These are phyloP conservation scores for Colletotrichum falcatum DNA, from an alignment of 2,329 filamentous ascomycete species.

Conservation along the genomic window DNA sequence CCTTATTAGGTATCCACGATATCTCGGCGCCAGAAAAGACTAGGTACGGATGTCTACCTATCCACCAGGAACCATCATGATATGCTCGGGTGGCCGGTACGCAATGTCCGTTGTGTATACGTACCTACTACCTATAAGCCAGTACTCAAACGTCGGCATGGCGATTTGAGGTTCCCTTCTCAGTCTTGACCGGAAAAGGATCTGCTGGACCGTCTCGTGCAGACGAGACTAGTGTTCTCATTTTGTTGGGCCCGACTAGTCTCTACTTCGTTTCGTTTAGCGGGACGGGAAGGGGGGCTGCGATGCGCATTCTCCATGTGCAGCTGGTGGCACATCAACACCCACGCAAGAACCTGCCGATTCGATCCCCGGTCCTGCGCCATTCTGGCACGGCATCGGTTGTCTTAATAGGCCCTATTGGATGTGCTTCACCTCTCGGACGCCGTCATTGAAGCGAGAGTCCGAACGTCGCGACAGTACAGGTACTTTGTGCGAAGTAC, in stretches of 20 bases:
- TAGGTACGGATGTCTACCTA: background rate
- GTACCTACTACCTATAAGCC: no score
- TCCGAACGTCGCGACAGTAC: conserved; percentile 16
- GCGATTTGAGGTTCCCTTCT: background rate
- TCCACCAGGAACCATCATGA: background rate
- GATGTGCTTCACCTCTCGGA: conserved; percentile 18
- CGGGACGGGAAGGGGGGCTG: conserved; percentile 1
- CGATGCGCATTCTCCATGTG: conserved; percentile 9
- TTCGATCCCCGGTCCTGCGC: conserved; percentile 16
- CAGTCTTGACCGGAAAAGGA: conserved; percentile 1
- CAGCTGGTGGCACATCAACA: background rate
- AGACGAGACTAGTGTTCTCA: conserved; percentile 21
- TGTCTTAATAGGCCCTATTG: conserved; percentile 2
- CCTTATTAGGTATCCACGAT: background rate
- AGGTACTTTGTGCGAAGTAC: background rate
- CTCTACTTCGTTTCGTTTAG: conserved; percentile 25
- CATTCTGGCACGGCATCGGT: conserved; percentile 3
- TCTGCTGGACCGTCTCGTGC: conserved; percentile 9
- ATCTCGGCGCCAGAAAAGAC: background rate
- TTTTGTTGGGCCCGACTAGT: conserved; percentile 38
- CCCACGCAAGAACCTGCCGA: conserved; percentile 25
- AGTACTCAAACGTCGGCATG: background rate
- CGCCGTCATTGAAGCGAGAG: conserved; percentile 15
- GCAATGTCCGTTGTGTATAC: conserved; percentile 3
- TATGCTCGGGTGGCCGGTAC: conserved; percentile 1